Conservation (phyloP, 805 yeast genomes). For the Candida quercuum region DNA sequence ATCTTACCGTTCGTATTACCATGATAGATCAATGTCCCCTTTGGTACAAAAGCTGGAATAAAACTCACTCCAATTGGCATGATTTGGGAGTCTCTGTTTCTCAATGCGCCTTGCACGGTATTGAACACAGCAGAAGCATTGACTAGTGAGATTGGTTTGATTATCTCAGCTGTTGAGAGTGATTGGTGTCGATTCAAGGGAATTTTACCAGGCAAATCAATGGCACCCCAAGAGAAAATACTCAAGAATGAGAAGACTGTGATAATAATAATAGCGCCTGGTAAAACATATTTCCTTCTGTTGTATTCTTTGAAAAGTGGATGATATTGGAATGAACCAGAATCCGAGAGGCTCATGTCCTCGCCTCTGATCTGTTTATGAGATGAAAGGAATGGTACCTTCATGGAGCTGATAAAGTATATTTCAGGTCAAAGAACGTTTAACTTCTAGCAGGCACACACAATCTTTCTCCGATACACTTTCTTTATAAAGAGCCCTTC, state of each 20-base stretch:
- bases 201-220: background rate
- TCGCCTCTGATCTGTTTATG: no score
- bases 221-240: background rate
- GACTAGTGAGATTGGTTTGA: slow-evolving; percentile 30
- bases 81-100: slow-evolving; percentile 45
- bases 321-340: no score
- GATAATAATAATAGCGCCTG: background rate
- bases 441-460: no score
- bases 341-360: no score
- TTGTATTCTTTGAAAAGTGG: no score
- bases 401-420: no score
- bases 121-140: slow-evolving; percentile 56
- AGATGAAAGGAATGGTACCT: no score
- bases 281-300: background rate
- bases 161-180: background rate
- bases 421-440: no score
- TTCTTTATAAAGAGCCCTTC: no score
- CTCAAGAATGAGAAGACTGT: background rate
- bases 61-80: slow-evolving; percentile 53
- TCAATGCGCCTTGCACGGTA: slow-evolving; percentile 46
- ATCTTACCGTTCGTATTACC: slow-evolving; percentile 35
- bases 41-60: slow-evolving; percentile 56
- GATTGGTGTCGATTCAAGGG: background rate
- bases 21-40: slow-evolving; percentile 54
- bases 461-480: no score